Evolutionary conservation across 78 protist species (phyloP), one percentile per base, ranked within the genome.

Genomic region (Acrasis kona): DNA sequence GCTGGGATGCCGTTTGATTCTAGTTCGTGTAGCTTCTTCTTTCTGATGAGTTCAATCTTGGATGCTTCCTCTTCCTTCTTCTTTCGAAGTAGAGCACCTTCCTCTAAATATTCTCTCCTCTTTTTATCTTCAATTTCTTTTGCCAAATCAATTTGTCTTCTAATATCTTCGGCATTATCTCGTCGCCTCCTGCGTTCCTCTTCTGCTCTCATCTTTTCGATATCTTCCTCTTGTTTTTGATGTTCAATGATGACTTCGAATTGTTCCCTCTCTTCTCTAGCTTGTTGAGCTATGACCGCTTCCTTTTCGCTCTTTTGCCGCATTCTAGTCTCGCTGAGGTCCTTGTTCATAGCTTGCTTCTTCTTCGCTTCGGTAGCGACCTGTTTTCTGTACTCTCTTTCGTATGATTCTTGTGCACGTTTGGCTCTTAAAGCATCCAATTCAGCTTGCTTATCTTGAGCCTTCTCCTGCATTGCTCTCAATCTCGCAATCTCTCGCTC

Each of bases 401-500:
- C 87, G 37, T 70, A 19, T 3, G 76, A 79, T 39, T 83, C 87
- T 2, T 34, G 64, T 6, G 87, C 87, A 7, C 87, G 87, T 12
- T 71, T 38, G 10, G 87, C 87, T 30, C 81, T 79, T 4, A 83
- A 76, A 8, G 81, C 87, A 37, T 83, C 87, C 19, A 10, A 32
- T 69, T 76, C 87, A 19, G 87, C 87, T 27, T 61, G 82, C 78
- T 76, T 83, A 76, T 83, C 87, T 29, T 71, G 65, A n/a, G 72
- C 64, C 79, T 77, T 76, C 66, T 83, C 82, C 30, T 83, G 87
- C 77, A 58, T 19, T 0, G 82, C 74, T 19, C 87, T 82, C 58
- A 83, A 37, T n/a, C 87, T 69, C 8, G 87, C 87, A 9, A 68
- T 42, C 74, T 81, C 86, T 2, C 72, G 64, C 1, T 69, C 80